Evolutionary conservation across 805 yeast species (phyloP), one percentile per base, ranked within the genome.

Genomic region (Candida namnaoensis): DNA sequence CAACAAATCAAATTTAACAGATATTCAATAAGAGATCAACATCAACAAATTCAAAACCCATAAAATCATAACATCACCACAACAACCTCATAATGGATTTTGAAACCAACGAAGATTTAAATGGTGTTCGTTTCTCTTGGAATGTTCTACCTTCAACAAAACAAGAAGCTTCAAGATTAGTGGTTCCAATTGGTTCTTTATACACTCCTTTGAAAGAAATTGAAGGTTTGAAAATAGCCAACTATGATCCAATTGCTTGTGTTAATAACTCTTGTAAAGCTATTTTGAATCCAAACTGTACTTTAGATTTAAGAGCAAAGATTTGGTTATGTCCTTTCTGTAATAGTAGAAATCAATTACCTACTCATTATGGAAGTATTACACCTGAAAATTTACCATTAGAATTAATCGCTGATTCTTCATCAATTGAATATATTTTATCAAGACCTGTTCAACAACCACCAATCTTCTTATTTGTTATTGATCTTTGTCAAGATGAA

Each of bases 181-280:
- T 91, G 15, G 90, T 93, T 30, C 99, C 99, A 11, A 81, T 93
- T 33, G 95, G 97, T 35, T 82, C 96, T 42, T 67, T 93, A 47
- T 93, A 88, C 69, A 90, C 97, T n/a, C 99, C 99, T 8, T 73
- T 93, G 52, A 79, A 87, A 54, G 78, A 77, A 44, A 76, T 85
- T 50, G 83, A 82, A 45, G 88, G 82, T 48, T 68, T 88, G 47
- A 82, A 87, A 14, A 65, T 85, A 41, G 88, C 91, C 43, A 76
- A 76, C 53, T 88, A 88, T 62, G 96, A 90, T 60, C 97, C 97
- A 11, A 79, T 80, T 40, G 65, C 77, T 36, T 90, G 97, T 66
- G 74, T 88, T 41, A 65, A 71, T 44, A 75, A 80, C 25, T 78
- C 78, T 44, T 93, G 99, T 72, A 80, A 86, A 49, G 81, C 90